Evolutionary conservation across 179 eudicot species (phyloP), one percentile per base, ranked within the genome.

Genomic region (Dionaea muscipula): DNA sequence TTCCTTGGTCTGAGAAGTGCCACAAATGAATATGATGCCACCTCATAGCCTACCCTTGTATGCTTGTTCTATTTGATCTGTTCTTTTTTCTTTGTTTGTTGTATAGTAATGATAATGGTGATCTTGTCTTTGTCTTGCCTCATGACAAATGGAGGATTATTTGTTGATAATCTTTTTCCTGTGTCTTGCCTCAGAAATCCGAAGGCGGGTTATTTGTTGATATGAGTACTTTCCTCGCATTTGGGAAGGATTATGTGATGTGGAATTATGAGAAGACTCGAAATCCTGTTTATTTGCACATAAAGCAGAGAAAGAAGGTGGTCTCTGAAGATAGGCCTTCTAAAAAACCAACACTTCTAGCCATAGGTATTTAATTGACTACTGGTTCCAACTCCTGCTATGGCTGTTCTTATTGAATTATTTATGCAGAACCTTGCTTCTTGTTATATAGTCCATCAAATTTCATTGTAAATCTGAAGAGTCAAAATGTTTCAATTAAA

Each of bases 231-330:
- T 91, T 86, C 68, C 95, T 91, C 53, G 98, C 94, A 5, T 91
- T 87, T 53, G 98, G 95, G 39, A 78, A 78, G 68, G 98, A 84
- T 55, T 84, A 56, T 55, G 95, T 91, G 45, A 72, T 47, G 40
- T 91, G 98, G 98, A 87, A 91, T 64, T 87, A 72, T 52, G 82
- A 81, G 78, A 90, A 86, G 79, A 78, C 90, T 18, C 79, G 85
- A 25, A 81, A 90, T 53, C 82, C 94, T 5, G 95, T 90, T 59
- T 90, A 90, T 75, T 58, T 90, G 71, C 97, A 86, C 63, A 86
- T 90, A 12, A 81, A 75, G 71, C 95, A 81, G 78, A 86, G 75
- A 52, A 58, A 60, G 67, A 86, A 91, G 81, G 74, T 71, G 55
- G 82, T 80, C 67, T 64, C 94, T 25, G 98, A 91, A 72, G 95